Evolutionary conservation across 2,329 filamentous ascomycete species (phyloP).

Genomic region (Aphanoascus verrucosus): DNA sequence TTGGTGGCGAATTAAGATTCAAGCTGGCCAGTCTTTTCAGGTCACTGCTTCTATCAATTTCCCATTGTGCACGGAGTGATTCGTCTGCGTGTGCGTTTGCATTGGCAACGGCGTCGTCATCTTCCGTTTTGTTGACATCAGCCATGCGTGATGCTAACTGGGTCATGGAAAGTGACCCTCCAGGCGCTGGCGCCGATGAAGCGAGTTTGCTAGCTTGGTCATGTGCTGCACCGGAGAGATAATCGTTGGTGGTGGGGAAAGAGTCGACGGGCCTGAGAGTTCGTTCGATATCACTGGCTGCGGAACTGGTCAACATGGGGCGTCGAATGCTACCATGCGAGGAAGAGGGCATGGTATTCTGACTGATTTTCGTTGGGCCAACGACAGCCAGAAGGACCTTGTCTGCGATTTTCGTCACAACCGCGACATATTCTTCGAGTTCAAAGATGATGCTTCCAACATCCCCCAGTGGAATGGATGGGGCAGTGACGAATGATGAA

Average conservation of each 20-base stretch:
- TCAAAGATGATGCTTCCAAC: conserved; percentile 38
- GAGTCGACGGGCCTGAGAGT: conserved; percentile 8
- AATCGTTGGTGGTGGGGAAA: conserved; percentile 11
- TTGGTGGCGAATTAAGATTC: conserved; percentile 31
- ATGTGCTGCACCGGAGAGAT: conserved; percentile 1
- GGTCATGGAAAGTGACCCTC: conserved; percentile 3
- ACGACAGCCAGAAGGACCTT: conserved; percentile 35
- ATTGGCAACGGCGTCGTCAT: too few species aligned
- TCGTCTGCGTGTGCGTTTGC: conserved; percentile 20
- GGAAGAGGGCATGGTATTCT: not conserved
- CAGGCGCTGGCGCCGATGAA: conserved; percentile 16
- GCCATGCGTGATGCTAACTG: not conserved
- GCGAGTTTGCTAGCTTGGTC: conserved; percentile 14
- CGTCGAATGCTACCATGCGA: not conserved
- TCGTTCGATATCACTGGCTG: conserved; percentile 16
- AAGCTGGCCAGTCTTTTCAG: conserved; percentile 31
- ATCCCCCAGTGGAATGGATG: conserved; percentile 32
- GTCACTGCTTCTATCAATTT: conserved; percentile 33
- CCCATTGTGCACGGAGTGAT: conserved; percentile 27
- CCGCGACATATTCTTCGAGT: conserved; percentile 30
- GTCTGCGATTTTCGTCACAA: conserved; percentile 34
- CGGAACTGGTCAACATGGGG: conserved; percentile 11
- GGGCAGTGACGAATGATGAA: conserved; percentile 34
- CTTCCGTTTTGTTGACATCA: not conserved
- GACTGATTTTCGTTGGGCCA: conserved; percentile 21